Evolutionary conservation across 352 stramenopile genomes (phyloP), one percentile per base, ranked within the genome.

Genomic region (Peronospora farinosa): DNA sequence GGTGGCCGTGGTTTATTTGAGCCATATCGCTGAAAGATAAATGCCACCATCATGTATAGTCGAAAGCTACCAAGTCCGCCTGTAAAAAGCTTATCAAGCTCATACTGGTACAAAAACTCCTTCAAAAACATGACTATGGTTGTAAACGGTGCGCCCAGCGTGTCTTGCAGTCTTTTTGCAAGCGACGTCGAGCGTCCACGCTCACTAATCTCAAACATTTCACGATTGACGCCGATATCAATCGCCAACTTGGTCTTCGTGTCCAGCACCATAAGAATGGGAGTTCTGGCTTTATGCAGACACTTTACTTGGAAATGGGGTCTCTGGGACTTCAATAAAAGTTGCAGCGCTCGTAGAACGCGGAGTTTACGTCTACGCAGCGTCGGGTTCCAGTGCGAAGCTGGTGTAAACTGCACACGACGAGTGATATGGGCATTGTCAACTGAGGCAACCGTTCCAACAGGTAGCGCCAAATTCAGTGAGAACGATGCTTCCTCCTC

Each of bases 11-110:
- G 23, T 5, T 63, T 57, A 8, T 54, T 64, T 10, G 30, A 33
- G 12, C 19, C 19, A 8, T 15, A 46, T 11, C 55, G 36, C 7
- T 74, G 64, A 51, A 88, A 78, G 11, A 92, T 63, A 40, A 69
- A 80, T 7, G 76, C 77, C 16, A 89, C 73, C 78, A 92, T 89
- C 54, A 89, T 72, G 40, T 92, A 92, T 15, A 92, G 56, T 2
- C 81, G 72, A 50, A 83, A 92, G 58, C 81, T 89, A 5, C 78
- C 81, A 10, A 92, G 57, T 0, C 81, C 81, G 12, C 78, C 81
- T 8, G 78, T 88, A 49, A 84, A 89, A 6, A 76, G 81, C 40
- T 89, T 92, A 65, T 89, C 76, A 4, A 92, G 59, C 2, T 83
- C 72, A 23, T 84, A 85, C 44, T 89, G 74, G 41, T 88, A 72